Evolutionary conservation across 192 early-diverging fungal genomes (phyloP).

Genomic region (Entomortierella beljakovae): DNA sequence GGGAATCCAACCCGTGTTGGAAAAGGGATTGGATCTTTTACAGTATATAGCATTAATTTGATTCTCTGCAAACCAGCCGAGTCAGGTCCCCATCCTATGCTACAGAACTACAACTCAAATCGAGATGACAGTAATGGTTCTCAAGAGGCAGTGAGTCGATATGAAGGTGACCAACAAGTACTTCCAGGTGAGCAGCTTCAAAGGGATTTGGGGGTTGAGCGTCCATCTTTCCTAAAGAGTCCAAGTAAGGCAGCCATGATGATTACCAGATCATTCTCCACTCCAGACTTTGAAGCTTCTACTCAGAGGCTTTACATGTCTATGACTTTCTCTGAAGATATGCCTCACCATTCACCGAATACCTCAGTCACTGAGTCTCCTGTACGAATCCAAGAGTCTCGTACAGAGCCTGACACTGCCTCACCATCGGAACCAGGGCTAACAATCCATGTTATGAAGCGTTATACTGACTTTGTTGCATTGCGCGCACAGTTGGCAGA

Average conservation of each 20-base stretch:
- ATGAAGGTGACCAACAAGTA: background rate
- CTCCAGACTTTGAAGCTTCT: conserved; percentile 12
- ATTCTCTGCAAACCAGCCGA: conserved; percentile 30
- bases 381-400: background rate
- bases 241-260: conserved; percentile 18
- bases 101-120: background rate
- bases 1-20: conserved; percentile 41
- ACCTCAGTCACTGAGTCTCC: background rate
- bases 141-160: background rate
- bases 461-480: conserved; percentile 63
- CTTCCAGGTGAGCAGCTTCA: background rate
- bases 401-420: background rate
- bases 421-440: background rate
- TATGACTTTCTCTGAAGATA: conserved; percentile 2
- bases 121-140: background rate
- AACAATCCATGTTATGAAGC: conserved; percentile 55
- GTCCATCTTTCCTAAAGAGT: conserved; percentile 2
- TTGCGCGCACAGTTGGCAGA: conserved; percentile 52
- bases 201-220: too few species aligned
- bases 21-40: conserved; percentile 41
- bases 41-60: conserved; percentile 28
- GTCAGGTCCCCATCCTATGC: background rate
- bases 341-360: background rate
- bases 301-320: conserved; percentile 26
- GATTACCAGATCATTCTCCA: conserved; percentile 41